Evolutionary conservation across 2,329 filamentous ascomycete species (phyloP), one percentile per base, ranked within the genome.

Genomic region (Amylocarpus encephaloides): DNA sequence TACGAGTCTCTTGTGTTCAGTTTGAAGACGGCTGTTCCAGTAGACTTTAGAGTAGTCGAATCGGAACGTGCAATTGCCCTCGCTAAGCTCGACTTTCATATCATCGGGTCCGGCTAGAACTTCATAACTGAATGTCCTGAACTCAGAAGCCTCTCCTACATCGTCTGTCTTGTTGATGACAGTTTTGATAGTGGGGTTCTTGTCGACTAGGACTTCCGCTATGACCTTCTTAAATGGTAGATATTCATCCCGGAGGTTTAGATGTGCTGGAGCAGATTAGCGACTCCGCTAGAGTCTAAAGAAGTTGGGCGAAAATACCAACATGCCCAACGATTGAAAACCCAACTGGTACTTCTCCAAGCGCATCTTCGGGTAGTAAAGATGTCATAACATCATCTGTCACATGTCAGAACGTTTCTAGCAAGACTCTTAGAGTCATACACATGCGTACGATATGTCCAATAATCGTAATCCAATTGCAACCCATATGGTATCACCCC

Each of bases 41-140:
- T 98, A 98, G 3, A 98, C 93, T 61, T 94, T 94, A 55, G 86
- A 81, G 68, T 95, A 98, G 72, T 98, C 88, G 68, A 98, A 97
- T 49, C 77, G 76, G 72, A 95, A 98, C n/a, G 77, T 73, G 71
- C 93, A 97, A 53, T 82, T 80, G 61, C 87, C 85, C 70, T 96
- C 90, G 57, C 79, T 81, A 46, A 93, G 78, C 55, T 87, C 80
- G 48, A 98, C 93, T 47, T 91, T 82, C 68, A 96, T 73, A 63
- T 97, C 84, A 60, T 89, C 81, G 0, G 82, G 78, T 0, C 93
- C 93, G 1, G 83, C 83, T 0, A 98, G 79, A 12, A 97, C 79
- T 71, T 98, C 93, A 71, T 95, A 97, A 30, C 78, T 78, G 69
- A 98, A 97, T 0, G 93, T 97, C 46, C 93, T 83, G 71, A 88